Evolutionary conservation across 2,329 filamentous ascomycete species (phyloP).

Genomic region (Talaromyces sp.): DNA sequence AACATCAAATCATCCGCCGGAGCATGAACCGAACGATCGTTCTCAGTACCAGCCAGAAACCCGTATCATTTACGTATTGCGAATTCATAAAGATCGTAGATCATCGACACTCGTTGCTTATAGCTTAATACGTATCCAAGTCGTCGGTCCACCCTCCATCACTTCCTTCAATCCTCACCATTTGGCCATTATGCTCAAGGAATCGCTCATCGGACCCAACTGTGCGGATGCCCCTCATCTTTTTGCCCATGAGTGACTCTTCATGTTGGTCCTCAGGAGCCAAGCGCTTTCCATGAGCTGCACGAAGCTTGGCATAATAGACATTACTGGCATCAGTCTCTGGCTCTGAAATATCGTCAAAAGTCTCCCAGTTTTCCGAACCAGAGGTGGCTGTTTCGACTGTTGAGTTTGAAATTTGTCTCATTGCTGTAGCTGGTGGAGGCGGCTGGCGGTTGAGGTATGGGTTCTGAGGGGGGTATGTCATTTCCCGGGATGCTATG

Average conservation of each 20-base stretch:
- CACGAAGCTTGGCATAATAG: slow-evolving; percentile 75
- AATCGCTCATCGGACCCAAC: slow-evolving; percentile 35
- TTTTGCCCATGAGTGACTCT: slow-evolving; percentile 40
- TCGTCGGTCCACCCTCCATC: slow-evolving; percentile 56
- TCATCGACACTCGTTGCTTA: slow-evolving; percentile 6
- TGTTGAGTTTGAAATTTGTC: slow-evolving; percentile 69
- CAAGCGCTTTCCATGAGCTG: slow-evolving; percentile 64
- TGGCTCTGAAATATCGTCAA: slow-evolving; percentile 75
- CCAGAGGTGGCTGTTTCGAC: slow-evolving; percentile 67
- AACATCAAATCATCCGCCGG: background rate
- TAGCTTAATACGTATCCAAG: slow-evolving; percentile 38
- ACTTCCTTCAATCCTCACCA: slow-evolving; percentile 48
- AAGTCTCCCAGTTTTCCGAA: slow-evolving; percentile 98
- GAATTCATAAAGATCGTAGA: slow-evolving; percentile 18
- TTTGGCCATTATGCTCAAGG: slow-evolving; percentile 42
- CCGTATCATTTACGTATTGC: slow-evolving; percentile 6
- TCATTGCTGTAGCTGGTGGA: slow-evolving; percentile 42
- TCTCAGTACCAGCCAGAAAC: slow-evolving; percentile 12
- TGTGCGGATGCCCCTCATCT: slow-evolving; percentile 18
- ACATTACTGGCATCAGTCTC: slow-evolving; percentile 72
- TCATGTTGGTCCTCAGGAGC: slow-evolving; percentile 38
- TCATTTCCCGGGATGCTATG: slow-evolving; percentile 35
- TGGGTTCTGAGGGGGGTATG: slow-evolving; percentile 34
- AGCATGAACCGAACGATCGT: slow-evolving; percentile 5
- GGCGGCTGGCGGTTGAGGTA: slow-evolving; percentile 30